phyloP scores from a whole-genome alignment of 495 filamentous ascomycete genomes.

The Penicillium cataractarum region DNA sequence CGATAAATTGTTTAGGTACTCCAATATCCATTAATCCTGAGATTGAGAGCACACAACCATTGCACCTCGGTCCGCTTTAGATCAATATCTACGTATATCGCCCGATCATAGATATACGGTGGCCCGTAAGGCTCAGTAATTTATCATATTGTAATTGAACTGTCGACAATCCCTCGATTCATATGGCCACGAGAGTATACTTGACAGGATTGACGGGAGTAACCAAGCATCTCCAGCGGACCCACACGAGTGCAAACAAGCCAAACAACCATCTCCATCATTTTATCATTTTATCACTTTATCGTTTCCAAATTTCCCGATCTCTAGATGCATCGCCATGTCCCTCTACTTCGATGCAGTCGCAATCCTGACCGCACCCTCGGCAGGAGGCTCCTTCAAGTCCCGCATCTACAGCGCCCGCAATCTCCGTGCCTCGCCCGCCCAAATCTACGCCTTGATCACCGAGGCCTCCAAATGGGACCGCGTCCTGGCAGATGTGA shows the following conservation, averaged over 20 bases:
- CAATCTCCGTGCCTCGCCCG: conserved; percentile 71
- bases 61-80: too few relatives aligned
- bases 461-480: conserved; percentile 92
- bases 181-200: too few relatives aligned
- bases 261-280: neutral
- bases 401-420: conserved; percentile 72
- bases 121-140: too few relatives aligned
- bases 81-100: too few relatives aligned
- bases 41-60: too few relatives aligned
- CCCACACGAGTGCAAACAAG: neutral
- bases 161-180: too few relatives aligned
- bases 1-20: too few relatives aligned
- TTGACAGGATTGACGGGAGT: too few relatives aligned
- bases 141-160: too few relatives aligned
- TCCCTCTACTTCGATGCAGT: conserved; percentile 95
- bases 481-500: conserved; percentile 77
- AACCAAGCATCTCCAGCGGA: too few relatives aligned
- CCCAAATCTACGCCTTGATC: conserved; percentile 83
- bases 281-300: neutral
- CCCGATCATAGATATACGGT: too few relatives aligned
- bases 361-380: conserved; percentile 65
- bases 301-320: neutral
- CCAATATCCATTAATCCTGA: too few relatives aligned
- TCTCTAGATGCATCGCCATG: conserved; percentile 51
- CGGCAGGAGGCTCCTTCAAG: conserved; percentile 75